A percentile compares a stretch with the other conserved stretches of the same genome.
phyloP scores from a whole-genome alignment of 2,329 filamentous ascomycete genomes.

The Neonectria magnoliae region DNA sequence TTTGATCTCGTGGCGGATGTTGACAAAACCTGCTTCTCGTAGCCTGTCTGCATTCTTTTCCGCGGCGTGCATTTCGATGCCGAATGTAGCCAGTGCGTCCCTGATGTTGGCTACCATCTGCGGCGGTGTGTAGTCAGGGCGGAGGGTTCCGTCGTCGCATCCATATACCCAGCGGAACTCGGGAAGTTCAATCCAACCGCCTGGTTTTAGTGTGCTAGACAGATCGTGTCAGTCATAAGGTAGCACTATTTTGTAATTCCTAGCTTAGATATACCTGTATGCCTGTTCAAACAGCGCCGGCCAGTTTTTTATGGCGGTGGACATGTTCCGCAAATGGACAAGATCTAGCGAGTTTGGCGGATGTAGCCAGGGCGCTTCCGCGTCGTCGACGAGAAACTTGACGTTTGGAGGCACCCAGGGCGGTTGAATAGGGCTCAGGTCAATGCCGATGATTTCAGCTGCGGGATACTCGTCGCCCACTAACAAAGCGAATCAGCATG shows the following conservation, averaged over 20 bases:
- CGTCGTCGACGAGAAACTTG: slow-evolving; percentile 51
- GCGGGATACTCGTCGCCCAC: slow-evolving; percentile 52
- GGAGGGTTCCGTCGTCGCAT: slow-evolving; percentile 45
- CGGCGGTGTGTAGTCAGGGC: slow-evolving; percentile 1
- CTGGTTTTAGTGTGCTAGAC: slow-evolving; percentile 48
- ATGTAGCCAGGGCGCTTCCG: slow-evolving; percentile 46
- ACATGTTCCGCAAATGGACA: slow-evolving; percentile 49
- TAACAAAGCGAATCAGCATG: slow-evolving; percentile 11
- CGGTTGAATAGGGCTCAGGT: slow-evolving; percentile 52
- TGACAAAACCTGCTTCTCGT: slow-evolving; percentile 51
- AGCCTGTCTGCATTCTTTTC: slow-evolving; percentile 42
- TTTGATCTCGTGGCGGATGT: slow-evolving; percentile 50
- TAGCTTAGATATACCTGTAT: slow-evolving; percentile 29
- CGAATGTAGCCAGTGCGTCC: slow-evolving; percentile 43
- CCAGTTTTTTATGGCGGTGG: slow-evolving; percentile 44
- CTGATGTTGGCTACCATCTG: slow-evolving; percentile 30
- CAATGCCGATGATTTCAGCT: slow-evolving; percentile 52
- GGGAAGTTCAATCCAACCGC: slow-evolving; percentile 58
- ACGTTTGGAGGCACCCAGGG: slow-evolving; percentile 54
- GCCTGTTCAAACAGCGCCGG: slow-evolving; percentile 32
- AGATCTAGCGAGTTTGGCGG: slow-evolving; percentile 39
- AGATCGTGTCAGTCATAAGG: neutral
- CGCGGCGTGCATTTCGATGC: slow-evolving; percentile 42
- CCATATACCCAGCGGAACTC: slow-evolving; percentile 42
- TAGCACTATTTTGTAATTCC: neutral